Percentiles rank a stretch among this genome's conserved stretches.
Evolutionary conservation across 2,329 filamentous ascomycete genomes (phyloP).

Genomic region (Pseudogymnoascus sp.): DNA sequence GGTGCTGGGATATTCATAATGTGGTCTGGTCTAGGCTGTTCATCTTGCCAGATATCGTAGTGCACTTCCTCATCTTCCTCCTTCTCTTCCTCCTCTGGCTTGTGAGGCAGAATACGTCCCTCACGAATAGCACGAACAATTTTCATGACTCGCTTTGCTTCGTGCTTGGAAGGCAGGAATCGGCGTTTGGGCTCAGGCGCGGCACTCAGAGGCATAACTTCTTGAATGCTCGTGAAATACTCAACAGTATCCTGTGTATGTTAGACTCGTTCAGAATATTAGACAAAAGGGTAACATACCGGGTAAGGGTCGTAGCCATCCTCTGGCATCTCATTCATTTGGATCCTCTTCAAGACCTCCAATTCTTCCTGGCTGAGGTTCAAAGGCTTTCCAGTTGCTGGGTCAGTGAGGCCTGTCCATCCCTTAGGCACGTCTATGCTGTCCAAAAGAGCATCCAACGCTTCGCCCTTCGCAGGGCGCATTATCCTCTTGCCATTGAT

Average conservation of each 20-base stretch:
- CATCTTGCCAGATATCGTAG: constrained; percentile 90
- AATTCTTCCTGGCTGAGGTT: constrained; percentile 82
- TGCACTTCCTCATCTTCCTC: constrained; percentile 62
- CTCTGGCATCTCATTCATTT: constrained; percentile 78
- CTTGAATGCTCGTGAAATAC: constrained; percentile 83
- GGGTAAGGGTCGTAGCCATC: constrained; percentile 92
- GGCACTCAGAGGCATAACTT: constrained; percentile 89
- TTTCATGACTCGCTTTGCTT: constrained; percentile 94
- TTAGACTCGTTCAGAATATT: constrained; percentile 16
- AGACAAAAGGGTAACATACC: constrained; percentile 34
- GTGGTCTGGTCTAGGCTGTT: constrained; percentile 72
- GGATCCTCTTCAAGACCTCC: constrained; percentile 78
- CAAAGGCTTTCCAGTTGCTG: constrained; percentile 84
- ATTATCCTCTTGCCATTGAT: constrained; percentile 98
- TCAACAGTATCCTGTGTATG: constrained; percentile 65
- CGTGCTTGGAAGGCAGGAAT: constrained; percentile 93
- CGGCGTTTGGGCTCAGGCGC: constrained; percentile 93
- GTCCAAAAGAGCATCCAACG: constrained; percentile 84
- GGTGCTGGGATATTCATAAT: constrained; percentile 92
- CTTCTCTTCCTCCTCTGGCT: constrained; percentile 61
- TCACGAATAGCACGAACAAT: constrained; percentile 92
- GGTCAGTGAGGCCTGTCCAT: constrained; percentile 93
- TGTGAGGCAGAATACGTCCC: constrained; percentile 87
- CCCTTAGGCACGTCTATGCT: constrained; percentile 96
- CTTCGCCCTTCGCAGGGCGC: constrained; percentile 88